These are phyloP conservation scores for Beauveria sp. DNA, from an alignment of 2,329 filamentous ascomycete genomes.

Conservation along the genomic window DNA sequence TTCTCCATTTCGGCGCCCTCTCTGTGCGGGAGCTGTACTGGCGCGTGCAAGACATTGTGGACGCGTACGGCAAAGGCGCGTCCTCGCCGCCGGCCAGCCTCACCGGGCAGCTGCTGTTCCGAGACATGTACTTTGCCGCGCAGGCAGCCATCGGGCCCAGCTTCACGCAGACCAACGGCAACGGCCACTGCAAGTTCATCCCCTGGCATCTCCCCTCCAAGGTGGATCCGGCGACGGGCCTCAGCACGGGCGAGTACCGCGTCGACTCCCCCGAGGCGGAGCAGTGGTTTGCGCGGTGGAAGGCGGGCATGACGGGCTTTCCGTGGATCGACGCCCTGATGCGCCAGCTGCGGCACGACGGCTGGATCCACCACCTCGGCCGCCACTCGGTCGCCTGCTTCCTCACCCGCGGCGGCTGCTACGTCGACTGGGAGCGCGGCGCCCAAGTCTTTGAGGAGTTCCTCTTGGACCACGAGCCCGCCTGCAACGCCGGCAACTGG, in stretches of 20 bases:
- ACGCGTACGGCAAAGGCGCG: conserved; percentile 46
- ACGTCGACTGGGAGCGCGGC: conserved; percentile 71
- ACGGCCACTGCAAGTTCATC: conserved; percentile 63
- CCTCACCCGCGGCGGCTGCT: conserved; percentile 71
- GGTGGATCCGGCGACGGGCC: conserved; percentile 33
- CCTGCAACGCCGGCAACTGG: conserved; percentile 71
- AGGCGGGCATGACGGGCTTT: conserved; percentile 62
- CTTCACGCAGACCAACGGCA: conserved; percentile 59
- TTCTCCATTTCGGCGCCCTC: conserved; percentile 67
- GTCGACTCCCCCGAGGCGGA: conserved; percentile 58
- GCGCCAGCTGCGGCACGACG: conserved; percentile 63
- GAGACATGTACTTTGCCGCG: conserved; percentile 78
- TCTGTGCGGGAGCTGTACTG: conserved; percentile 68
- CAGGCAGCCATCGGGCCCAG: conserved; percentile 59
- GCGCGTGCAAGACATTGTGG: conserved; percentile 56
- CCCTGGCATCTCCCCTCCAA: conserved; percentile 70
- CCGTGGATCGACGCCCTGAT: conserved; percentile 77
- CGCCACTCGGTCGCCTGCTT: conserved; percentile 75
- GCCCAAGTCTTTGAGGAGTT: conserved; percentile 72
- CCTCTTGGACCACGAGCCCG: conserved; percentile 66
- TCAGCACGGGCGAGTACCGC: conserved; percentile 52
- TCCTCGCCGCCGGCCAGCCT: conserved; percentile 61
- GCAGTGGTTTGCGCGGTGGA: conserved; percentile 61
- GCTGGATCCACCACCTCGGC: conserved; percentile 75
- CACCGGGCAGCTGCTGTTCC: conserved; percentile 65